phyloP scores from a whole-genome alignment of 1,284 basidiomycete genomes.

The Papiliotrema flavescens region DNA sequence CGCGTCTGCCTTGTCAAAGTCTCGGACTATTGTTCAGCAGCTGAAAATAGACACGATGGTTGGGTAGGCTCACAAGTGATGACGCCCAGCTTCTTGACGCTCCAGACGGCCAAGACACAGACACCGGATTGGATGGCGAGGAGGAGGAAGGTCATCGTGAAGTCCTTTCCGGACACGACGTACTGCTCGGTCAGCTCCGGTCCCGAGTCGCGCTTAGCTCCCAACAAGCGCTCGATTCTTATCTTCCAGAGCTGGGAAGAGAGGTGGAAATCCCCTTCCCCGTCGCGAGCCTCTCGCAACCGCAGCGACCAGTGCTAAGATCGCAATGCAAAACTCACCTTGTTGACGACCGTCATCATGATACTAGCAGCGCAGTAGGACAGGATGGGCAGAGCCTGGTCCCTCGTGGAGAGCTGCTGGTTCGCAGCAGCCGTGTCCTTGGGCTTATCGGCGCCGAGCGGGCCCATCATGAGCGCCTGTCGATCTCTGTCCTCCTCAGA shows the following conservation, averaged over 20 bases:
- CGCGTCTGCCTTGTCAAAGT: slow-evolving; percentile 79
- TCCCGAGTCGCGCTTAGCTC: background rate
- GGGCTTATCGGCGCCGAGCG: slow-evolving; percentile 14
- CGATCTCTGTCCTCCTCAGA: slow-evolving; percentile 24
- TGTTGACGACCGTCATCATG: slow-evolving; percentile 97
- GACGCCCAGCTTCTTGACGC: slow-evolving; percentile 72
- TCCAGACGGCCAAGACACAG: slow-evolving; percentile 71
- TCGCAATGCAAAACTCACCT: slow-evolving; percentile 56
- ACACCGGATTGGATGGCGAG: slow-evolving; percentile 87
- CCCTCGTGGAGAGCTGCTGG: slow-evolving; percentile 2
- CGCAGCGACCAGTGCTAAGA: background rate
- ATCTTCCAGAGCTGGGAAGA: background rate
- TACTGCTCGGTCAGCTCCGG: slow-evolving; percentile 16
- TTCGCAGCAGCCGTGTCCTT: slow-evolving; percentile 3
- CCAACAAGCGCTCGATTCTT: background rate
- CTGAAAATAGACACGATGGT: background rate
- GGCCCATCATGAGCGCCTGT: slow-evolving; percentile 25
- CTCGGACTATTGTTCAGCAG: slow-evolving; percentile 56
- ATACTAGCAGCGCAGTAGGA: slow-evolving; percentile 94
- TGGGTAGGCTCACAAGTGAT: slow-evolving; percentile 59
- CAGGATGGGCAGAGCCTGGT: slow-evolving; percentile 59
- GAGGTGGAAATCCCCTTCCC: too few relatives aligned
- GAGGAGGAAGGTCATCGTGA: slow-evolving; percentile 96
- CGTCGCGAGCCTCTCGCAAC: background rate
- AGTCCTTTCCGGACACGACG: slow-evolving; percentile 87